Evolutionary conservation across 192 early-diverging fungal species (phyloP).

Genomic region (Irineochytrium annulatum): DNA sequence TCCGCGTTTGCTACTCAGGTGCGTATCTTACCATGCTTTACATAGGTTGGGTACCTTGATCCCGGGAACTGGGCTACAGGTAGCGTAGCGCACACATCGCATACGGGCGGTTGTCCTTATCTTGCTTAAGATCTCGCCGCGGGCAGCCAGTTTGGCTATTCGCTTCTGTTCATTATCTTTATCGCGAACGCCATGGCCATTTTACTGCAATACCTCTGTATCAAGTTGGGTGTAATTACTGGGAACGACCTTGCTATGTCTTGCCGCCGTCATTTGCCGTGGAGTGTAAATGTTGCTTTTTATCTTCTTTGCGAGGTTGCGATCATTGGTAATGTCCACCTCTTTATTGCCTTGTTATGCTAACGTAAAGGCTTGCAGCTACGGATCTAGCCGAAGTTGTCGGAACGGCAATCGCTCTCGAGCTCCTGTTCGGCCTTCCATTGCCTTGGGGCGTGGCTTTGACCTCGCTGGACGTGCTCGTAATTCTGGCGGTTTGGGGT

Average conservation of each 20-base stretch:
- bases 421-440: conserved; percentile 68
- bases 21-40: neutral
- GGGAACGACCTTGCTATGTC: conserved; percentile 69
- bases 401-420: conserved; percentile 82
- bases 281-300: conserved; percentile 56
- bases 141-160: conserved; percentile 72
- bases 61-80: conserved; percentile 88
- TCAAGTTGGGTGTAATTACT: conserved; percentile 73
- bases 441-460: conserved; percentile 71
- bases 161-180: conserved; percentile 68
- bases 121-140: conserved; percentile 31
- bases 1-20: no score
- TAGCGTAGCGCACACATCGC: conserved; percentile 45
- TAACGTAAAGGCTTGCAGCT: no score
- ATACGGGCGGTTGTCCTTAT: neutral
- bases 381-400: conserved; percentile 84
- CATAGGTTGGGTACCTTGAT: conserved; percentile 69
- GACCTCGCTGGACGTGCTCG: conserved; percentile 67
- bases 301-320: conserved; percentile 72
- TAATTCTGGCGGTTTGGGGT: conserved; percentile 63
- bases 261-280: conserved; percentile 58
- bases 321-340: no score
- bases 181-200: conserved; percentile 73
- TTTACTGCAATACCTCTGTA: conserved; percentile 69
- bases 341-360: no score